phyloP scores from a whole-genome alignment of 2,329 filamentous ascomycete species.

The Colletotrichum plurivorum region DNA sequence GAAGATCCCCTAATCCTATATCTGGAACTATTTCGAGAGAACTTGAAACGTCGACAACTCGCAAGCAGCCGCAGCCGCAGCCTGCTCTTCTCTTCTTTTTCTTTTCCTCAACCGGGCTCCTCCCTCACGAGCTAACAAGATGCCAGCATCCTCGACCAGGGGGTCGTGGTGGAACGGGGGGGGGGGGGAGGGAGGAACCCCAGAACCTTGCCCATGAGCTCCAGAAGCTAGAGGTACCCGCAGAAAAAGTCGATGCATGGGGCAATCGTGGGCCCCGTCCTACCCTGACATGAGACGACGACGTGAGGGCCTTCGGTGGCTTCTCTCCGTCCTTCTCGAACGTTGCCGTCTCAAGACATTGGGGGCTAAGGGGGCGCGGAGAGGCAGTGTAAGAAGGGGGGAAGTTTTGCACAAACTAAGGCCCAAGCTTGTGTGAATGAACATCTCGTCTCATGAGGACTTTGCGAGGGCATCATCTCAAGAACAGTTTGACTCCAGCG shows the following conservation, averaged over 20 bases:
- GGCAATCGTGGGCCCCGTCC: conserved; percentile 27
- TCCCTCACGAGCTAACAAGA: too few species aligned
- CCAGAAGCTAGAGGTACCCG: conserved; percentile 17
- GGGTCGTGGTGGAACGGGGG: too few species aligned
- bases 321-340: conserved; percentile 30
- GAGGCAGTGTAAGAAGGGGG: neutral
- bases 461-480: neutral
- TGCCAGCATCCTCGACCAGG: too few species aligned
- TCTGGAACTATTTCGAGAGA: conserved; percentile 19
- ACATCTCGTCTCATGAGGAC: neutral
- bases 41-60: conserved; percentile 29
- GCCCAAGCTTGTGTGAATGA: neutral
- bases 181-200: neutral
- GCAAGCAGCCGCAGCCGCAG: neutral
- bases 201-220: neutral
- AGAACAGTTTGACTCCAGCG: neutral
- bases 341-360: conserved; percentile 22
- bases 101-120: too few species aligned
- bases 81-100: too few species aligned
- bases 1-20: conserved; percentile 11
- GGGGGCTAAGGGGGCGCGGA: neutral
- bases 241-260: conserved; percentile 20
- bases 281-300: conserved; percentile 35
- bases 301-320: neutral
- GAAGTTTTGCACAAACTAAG: neutral